phyloP scores from a whole-genome alignment of 2,329 filamentous ascomycete genomes.

The Teratosphaeria viscida region DNA sequence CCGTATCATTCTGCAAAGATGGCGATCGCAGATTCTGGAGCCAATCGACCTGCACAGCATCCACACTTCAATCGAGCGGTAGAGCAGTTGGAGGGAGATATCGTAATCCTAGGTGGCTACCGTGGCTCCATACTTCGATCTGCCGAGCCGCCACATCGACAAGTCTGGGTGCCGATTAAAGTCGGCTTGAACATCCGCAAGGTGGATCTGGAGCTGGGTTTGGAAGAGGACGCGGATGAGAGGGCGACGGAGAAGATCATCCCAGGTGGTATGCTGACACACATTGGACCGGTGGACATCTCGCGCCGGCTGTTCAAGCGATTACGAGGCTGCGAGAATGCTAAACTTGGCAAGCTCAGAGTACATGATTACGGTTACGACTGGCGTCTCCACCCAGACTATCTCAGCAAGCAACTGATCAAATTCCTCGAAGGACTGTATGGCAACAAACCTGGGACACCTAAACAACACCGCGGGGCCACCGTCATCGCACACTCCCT shows the following conservation, averaged over 20 bases:
- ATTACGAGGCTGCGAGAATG: conserved; percentile 63
- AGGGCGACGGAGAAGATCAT: conserved; percentile 74
- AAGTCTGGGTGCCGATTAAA: conserved; percentile 90
- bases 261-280: conserved; percentile 76
- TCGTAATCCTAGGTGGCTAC: conserved; percentile 85
- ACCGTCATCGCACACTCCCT: conserved; percentile 78
- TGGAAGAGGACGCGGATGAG: conserved; percentile 69
- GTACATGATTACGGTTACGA: conserved; percentile 92
- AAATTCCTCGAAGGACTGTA: conserved; percentile 63
- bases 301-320: conserved; percentile 72
- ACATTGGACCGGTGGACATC: conserved; percentile 87
- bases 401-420: conserved; percentile 62
- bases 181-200: conserved; percentile 85
- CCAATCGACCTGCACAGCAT: conserved; percentile 21
- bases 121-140: conserved; percentile 82
- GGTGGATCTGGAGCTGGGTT: conserved; percentile 78
- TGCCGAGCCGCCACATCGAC: conserved; percentile 69
- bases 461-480: conserved; percentile 53
- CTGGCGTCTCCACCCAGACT: conserved; percentile 76
- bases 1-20: conserved; percentile 15
- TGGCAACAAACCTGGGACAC: conserved; percentile 54
- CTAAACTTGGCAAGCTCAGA: conserved; percentile 57
- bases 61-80: conserved; percentile 48
- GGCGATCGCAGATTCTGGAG: conserved; percentile 10
- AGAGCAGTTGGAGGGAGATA: conserved; percentile 64